A percentile compares a stretch with the other conserved stretches of the same genome.
Evolutionary conservation across 768 basidiomycete genomes (phyloP).

Genomic region (Trametes cingulata): DNA sequence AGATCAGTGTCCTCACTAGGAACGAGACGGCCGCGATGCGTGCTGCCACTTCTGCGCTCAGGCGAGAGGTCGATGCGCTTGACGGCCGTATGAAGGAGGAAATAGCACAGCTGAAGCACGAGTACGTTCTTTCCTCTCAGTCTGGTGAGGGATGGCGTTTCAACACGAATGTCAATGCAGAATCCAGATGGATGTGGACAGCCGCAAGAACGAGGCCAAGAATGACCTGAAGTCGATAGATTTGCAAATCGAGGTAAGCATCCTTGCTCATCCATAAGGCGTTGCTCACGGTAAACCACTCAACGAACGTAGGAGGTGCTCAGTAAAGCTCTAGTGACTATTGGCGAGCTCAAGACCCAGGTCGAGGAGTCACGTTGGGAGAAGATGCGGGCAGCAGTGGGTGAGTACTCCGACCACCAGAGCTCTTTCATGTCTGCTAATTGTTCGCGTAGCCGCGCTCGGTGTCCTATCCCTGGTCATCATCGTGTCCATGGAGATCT

Average conservation of each 20-base stretch:
- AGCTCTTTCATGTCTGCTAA: not conserved
- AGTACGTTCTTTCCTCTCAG: constrained; percentile 53
- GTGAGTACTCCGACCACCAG: constrained; percentile 43
- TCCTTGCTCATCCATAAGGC: not conserved
- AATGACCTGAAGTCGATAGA: constrained; percentile 83
- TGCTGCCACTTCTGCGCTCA: constrained; percentile 71
- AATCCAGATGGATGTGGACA: constrained; percentile 96
- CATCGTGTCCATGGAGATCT: constrained; percentile 69
- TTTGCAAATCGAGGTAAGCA: constrained; percentile 75
- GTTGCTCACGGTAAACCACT: not conserved
- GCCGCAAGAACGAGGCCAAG: constrained; percentile 87
- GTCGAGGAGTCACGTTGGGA: constrained; percentile 89
- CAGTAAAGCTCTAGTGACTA: constrained; percentile 69
- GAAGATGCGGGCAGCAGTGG: constrained; percentile 81
- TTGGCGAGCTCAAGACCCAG: constrained; percentile 77
- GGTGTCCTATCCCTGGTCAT: constrained; percentile 68
- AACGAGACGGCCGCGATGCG: constrained; percentile 85
- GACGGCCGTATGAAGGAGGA: constrained; percentile 95
- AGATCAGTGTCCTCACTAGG: constrained; percentile 76
- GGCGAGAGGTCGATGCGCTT: constrained; percentile 83
- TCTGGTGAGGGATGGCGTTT: not conserved
- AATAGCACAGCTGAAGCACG: constrained; percentile 84
- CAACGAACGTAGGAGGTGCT: constrained; percentile 74
- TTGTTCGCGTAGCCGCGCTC: constrained; percentile 50
- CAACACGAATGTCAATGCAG: constrained; percentile 39